Conservation (phyloP, 768 basidiomycete genomes). For the Boletellus ananiceps region DNA sequence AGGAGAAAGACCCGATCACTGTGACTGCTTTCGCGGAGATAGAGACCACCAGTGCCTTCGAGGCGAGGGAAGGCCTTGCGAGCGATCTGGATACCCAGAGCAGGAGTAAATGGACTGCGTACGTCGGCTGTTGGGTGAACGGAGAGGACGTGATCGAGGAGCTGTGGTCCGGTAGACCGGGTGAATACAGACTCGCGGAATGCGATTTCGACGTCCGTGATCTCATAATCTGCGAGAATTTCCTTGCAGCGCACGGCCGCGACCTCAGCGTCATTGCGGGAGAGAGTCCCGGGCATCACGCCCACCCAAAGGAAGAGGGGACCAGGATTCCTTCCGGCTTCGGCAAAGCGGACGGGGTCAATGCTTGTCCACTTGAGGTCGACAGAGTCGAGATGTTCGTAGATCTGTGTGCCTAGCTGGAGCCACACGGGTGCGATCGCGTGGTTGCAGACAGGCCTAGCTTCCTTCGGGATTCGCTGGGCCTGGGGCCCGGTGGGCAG, state of each 20-base stretch:
- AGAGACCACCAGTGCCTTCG: no score
- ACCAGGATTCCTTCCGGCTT: not conserved
- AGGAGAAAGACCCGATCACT: no score
- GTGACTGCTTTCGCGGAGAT: no score
- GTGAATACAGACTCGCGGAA: not conserved
- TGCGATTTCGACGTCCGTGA: not conserved
- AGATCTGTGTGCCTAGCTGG: not conserved
- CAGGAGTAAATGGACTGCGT: slow-evolving; percentile 24
- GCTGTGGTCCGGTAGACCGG: not conserved
- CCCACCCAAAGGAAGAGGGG: not conserved
- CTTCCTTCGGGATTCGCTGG: not conserved
- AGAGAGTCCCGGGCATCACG: not conserved
- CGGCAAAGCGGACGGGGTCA: not conserved
- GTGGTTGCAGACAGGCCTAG: not conserved
- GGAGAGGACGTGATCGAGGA: slow-evolving; percentile 1
- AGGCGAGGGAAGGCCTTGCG: no score
- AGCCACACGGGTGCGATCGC: not conserved
- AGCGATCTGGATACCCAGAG: slow-evolving; percentile 21
- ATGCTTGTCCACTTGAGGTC: not conserved
- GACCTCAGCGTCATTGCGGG: not conserved
- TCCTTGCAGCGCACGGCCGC: not conserved
- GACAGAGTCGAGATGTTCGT: not conserved
- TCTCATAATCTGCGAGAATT: not conserved
- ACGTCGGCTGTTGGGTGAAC: slow-evolving; percentile 17
- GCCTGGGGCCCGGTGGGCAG: no score